phyloP scores from a whole-genome alignment of 805 yeast genomes.

The Metschnikowia orientalis region DNA sequence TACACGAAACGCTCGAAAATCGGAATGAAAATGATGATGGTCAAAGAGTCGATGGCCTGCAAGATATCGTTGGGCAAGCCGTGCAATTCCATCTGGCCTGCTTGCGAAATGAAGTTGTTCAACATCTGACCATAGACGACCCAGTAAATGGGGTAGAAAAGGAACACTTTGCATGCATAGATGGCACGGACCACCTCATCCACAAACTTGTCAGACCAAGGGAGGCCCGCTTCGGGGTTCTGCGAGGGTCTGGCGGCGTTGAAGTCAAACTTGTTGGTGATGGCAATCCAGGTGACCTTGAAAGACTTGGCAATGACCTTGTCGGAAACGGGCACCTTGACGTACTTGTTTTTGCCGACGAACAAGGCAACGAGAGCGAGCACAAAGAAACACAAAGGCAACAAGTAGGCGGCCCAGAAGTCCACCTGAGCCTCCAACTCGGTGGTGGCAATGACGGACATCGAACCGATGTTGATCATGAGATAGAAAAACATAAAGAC shows the following conservation, averaged over 20 bases:
- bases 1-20: conserved; percentile 57
- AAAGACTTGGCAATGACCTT: conserved; percentile 55
- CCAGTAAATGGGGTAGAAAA: conserved; percentile 72
- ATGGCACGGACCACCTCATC: conserved; percentile 66
- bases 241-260: conserved; percentile 56
- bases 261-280: conserved; percentile 46
- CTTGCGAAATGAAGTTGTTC: conserved; percentile 69
- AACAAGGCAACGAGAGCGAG: conserved; percentile 47
- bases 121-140: conserved; percentile 67
- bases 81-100: conserved; percentile 68
- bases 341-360: conserved; percentile 52
- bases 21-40: conserved; percentile 72
- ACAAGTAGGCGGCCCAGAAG: conserved; percentile 69
- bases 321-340: conserved; percentile 58
- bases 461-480: conserved; percentile 71
- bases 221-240: conserved; percentile 42
- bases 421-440: conserved; percentile 63
- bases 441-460: conserved; percentile 73
- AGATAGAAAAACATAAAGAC: conserved; percentile 74
- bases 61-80: conserved; percentile 78
- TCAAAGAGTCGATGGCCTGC: conserved; percentile 71
- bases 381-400: conserved; percentile 60
- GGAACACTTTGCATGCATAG: conserved; percentile 68
- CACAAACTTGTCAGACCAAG: conserved; percentile 68
- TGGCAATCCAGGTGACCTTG: conserved; percentile 37